These are phyloP conservation scores for Thielaviopsis musarum DNA, from an alignment of 2,329 filamentous ascomycete species.

Conservation along the genomic window DNA sequence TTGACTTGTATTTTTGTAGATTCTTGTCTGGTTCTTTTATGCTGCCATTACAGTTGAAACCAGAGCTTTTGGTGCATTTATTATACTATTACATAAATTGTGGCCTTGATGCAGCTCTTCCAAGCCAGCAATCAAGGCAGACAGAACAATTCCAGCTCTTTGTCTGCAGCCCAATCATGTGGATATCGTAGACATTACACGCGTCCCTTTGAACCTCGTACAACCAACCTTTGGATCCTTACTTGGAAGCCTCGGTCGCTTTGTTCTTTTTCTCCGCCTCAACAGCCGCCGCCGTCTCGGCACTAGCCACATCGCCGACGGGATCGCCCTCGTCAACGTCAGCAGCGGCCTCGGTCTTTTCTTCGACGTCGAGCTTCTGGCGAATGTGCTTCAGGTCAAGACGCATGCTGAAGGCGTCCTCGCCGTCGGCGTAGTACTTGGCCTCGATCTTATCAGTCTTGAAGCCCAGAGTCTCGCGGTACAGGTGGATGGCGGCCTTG, in stretches of 20 bases:
- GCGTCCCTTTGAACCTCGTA: too few relatives aligned
- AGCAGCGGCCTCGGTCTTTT: constrained; percentile 22
- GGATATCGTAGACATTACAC: too few relatives aligned
- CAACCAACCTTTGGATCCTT: constrained; percentile 13
- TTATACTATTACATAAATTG: too few relatives aligned
- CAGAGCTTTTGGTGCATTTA: too few relatives aligned
- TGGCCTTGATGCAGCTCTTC: too few relatives aligned
- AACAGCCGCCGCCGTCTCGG: constrained; percentile 19
- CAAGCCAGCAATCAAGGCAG: too few relatives aligned
- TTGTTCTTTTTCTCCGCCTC: constrained; percentile 50
- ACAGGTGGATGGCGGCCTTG: constrained; percentile 75
- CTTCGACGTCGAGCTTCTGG: constrained; percentile 28
- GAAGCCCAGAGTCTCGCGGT: constrained; percentile 84
- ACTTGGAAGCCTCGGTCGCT: constrained; percentile 62
- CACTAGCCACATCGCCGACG: constrained; percentile 47
- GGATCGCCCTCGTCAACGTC: constrained; percentile 49
- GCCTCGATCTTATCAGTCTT: constrained; percentile 68
- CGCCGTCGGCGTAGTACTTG: constrained; percentile 94
- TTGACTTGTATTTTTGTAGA: too few relatives aligned
- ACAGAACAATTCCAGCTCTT: too few relatives aligned
- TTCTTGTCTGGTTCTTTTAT: too few relatives aligned
- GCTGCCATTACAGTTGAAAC: too few relatives aligned
- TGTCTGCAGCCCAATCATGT: too few relatives aligned
- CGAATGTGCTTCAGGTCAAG: constrained; percentile 57
- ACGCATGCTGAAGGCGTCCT: constrained; percentile 89